Base-by-base conservation (phyloP, 1,139 yeast genomes). In the Scheffersomyces illinoinensis region DNA sequence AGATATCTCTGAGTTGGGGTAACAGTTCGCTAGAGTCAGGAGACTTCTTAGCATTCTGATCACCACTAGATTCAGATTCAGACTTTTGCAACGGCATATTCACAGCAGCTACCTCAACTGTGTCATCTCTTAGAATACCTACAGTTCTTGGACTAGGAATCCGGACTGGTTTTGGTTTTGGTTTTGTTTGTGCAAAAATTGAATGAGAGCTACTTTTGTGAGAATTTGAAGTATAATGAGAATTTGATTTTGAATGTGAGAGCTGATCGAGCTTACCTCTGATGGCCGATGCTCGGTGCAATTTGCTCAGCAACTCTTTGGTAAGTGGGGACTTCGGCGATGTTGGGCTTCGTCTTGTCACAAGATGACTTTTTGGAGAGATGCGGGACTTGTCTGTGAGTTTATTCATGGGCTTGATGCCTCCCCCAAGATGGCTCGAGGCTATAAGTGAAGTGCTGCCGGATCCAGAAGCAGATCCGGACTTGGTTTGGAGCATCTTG, bases 331-430 rank as follows among this genome's bases (percentile, higher is more conserved):
- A 33, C 12, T 33, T 33, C 2, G 43, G 43, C 43, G 43, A 33
- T 33, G 43, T 14, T 33, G 43, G 17, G 10, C 43, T 33, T 33
- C 43, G 43, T 33, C 43, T 33, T 14, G 43, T 3, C 7, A 12
- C 17, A 33, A 12, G 5, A 14, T 33, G 43, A 33, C 10, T 12
- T 33, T 8, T 33, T 12, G 43, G 43, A 7, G 43, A 33, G 43
- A 33, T 10, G 4, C 14, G 43, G 43, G 17, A 3, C 17, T 14
- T 33, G 43, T 33, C 43, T 14, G 50, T 55, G 12, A 61, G 47
- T 3, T 53, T 61, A 53, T 59, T 59, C 56, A 59, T 51, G 20
- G 64, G 64, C 26, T 54, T 54, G 50, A 57, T 58, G 1, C 64
- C 64, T 7, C 63, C 63, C 18, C 62, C 62, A 24, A 53, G 62